These are phyloP conservation scores for Dactylellina leptospora DNA, from an alignment of 2,329 filamentous ascomycete species.

Conservation along the genomic window DNA sequence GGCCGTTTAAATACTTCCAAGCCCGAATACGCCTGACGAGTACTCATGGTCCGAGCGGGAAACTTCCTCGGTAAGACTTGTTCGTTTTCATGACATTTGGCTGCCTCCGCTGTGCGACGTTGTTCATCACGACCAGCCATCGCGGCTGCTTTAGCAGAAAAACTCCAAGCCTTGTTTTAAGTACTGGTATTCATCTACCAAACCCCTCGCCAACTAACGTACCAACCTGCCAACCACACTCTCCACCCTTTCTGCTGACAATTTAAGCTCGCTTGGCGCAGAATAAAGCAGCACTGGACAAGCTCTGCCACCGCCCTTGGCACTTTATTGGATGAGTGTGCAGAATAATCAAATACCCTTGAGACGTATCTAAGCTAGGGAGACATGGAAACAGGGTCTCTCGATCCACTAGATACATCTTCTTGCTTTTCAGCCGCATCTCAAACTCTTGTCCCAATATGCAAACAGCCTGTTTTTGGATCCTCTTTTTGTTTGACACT, in stretches of 20 bases:
- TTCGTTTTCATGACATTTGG: background rate
- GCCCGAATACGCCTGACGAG: too few relatives aligned
- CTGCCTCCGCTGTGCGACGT: constrained; percentile 46
- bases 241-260: background rate
- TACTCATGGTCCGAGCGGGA: background rate
- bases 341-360: constrained; percentile 12
- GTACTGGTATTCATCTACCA: too few relatives aligned
- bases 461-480: too few relatives aligned
- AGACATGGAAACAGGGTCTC: background rate
- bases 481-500: background rate
- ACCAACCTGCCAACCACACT: constrained; percentile 3
- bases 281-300: background rate
- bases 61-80: constrained; percentile 1
- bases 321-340: background rate
- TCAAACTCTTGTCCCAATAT: too few relatives aligned
- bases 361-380: constrained; percentile 10
- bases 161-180: background rate
- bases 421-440: constrained; percentile 22
- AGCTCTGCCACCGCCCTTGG: background rate
- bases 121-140: constrained; percentile 13
- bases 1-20: too few relatives aligned
- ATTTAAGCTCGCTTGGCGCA: constrained; percentile 13
- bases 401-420: background rate
- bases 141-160: constrained; percentile 27
- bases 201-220: too few relatives aligned